Base-by-base conservation (phyloP, 2,329 filamentous ascomycete species). In the Botrytis sinoallii region DNA sequence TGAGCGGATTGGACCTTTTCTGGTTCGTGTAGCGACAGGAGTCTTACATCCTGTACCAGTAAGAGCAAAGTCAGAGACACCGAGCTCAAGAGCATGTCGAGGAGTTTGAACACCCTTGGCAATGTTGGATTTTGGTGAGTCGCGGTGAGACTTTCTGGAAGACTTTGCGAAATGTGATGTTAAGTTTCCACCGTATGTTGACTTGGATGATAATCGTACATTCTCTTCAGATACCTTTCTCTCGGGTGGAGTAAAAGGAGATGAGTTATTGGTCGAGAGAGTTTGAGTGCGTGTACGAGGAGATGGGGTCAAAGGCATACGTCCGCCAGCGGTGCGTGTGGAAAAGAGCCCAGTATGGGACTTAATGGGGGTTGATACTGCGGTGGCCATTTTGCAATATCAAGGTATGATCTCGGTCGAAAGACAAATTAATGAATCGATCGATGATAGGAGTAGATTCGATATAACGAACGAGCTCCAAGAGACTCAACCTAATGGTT, bases 41-140 rank as follows among this genome's bases (percentile, higher is more conserved):
- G 89, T 90, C 82, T 91, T 90, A 77, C 85, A 86, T 74, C 93
- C 94, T 72, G 95, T 97, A 76, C 95, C 94, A 70, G 93, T 93
- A 79, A 99, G 87, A 29, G 93, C 90, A 87, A 95, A 98, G 82
- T 99, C 95, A 59, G 95, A 98, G 48, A 97, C 91, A 77, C 94
- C 94, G 59, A 97, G 89, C 83, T 98, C 95, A 57, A 98, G 88
- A 65, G 86, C 88, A 82, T 92, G 93, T 80, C 93, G 92, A 32
- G 95, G 95, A 61, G 93, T 95, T 74, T 91, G 88, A 73, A 89
- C 88, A 60, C 85, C 85, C 77, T 90, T 90, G 77, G 92, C 93
- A 83, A 98, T 98, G 87, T 98, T 98, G 74, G 95, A 98, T 87
- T 98, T 98, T 82, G 95, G 94, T 3, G 95, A 98, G 82, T 96